Percentiles rank a stretch among this genome's conserved stretches.
phyloP scores from a whole-genome alignment of 768 basidiomycete genomes.

The Boletellus sp. region DNA sequence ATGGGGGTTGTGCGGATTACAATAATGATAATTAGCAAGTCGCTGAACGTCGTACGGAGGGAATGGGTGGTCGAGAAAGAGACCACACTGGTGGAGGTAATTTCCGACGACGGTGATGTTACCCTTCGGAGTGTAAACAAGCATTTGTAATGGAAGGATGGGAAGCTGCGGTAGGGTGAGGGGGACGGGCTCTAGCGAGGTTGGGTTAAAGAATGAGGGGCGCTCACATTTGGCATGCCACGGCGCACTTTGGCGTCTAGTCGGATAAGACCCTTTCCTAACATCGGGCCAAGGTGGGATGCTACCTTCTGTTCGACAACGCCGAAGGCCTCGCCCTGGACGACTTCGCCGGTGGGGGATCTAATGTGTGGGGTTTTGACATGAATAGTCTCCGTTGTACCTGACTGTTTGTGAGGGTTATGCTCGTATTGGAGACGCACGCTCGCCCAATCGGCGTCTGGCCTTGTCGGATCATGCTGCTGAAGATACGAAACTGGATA shows the following conservation, averaged over 20 bases:
- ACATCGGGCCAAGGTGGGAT: conserved; percentile 73
- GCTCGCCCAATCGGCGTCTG: conserved; percentile 60
- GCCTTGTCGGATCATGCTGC: conserved; percentile 37
- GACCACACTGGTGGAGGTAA: conserved; percentile 61
- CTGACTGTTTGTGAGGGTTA: conserved; percentile 47
- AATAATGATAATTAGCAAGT: conserved; percentile 64
- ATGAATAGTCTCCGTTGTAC: conserved; percentile 67
- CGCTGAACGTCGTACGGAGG: conserved; percentile 60
- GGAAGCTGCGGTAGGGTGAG: conserved; percentile 51
- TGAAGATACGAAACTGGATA: conserved; percentile 72
- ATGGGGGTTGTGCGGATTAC: conserved; percentile 86
- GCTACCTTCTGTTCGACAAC: conserved; percentile 87
- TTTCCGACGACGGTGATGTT: conserved; percentile 82
- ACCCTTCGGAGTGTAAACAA: conserved; percentile 92
- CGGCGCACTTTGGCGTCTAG: conserved; percentile 74
- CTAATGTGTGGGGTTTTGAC: conserved; percentile 62
- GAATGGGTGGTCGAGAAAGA: conserved; percentile 79
- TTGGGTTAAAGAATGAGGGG: conserved; percentile 15
- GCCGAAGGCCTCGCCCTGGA: conserved; percentile 66
- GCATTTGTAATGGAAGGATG: conserved; percentile 77
- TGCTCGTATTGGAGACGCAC: conserved; percentile 74
- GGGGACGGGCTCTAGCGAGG: conserved; percentile 15
- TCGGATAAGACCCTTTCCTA: conserved; percentile 79
- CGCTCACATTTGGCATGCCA: conserved; percentile 57
- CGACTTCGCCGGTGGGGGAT: conserved; percentile 48